Percentiles rank a stretch among this genome's conserved stretches.
Conservation (phyloP, 345 rosid species). For the Punica granatum region DNA sequence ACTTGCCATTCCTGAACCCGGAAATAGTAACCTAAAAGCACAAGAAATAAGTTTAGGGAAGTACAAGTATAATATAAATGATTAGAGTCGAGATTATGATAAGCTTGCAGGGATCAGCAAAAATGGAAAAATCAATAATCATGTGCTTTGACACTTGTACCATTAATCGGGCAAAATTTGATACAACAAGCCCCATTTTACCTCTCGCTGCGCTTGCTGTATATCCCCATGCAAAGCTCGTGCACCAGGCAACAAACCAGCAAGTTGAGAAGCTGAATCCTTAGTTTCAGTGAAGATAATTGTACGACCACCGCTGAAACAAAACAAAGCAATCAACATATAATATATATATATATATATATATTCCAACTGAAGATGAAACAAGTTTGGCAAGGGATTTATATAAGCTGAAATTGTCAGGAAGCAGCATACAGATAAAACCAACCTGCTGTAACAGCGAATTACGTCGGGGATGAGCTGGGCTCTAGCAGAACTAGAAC, state of each 20-base stretch:
- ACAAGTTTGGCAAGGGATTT: neutral
- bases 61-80: neutral
- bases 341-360: no score
- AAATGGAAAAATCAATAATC: neutral
- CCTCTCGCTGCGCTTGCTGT: constrained; percentile 92
- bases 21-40: constrained; percentile 68
- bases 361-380: neutral
- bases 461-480: constrained; percentile 87
- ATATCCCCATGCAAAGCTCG: constrained; percentile 92
- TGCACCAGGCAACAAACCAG: constrained; percentile 81
- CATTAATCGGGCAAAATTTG: neutral
- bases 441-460: constrained; percentile 85
- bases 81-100: neutral
- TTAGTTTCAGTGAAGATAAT: constrained; percentile 87
- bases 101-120: neutral
- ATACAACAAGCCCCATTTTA: constrained; percentile 13
- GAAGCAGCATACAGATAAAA: constrained; percentile 1
- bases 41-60: constrained; percentile 6
- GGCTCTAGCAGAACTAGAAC: constrained; percentile 58
- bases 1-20: constrained; percentile 89
- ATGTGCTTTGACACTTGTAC: neutral
- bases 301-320: constrained; percentile 81
- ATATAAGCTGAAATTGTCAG: neutral
- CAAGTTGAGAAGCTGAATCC: constrained; percentile 83
- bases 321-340: constrained; percentile 3